Evolutionary conservation across 108 stramenopile species (phyloP).

Genomic region (Pseudonitzschia pungens): DNA sequence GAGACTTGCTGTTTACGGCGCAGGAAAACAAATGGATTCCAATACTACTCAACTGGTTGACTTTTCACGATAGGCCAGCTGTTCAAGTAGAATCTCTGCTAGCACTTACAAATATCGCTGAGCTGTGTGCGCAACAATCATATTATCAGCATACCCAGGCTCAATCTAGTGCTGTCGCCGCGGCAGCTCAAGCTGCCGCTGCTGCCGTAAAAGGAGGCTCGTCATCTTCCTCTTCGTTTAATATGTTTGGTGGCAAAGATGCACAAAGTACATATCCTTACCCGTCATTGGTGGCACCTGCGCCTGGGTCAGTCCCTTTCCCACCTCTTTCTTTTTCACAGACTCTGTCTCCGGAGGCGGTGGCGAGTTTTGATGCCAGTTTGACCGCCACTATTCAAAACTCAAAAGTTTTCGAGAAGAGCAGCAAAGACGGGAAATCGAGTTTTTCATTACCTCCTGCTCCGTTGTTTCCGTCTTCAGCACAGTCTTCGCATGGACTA

Average conservation of each 20-base stretch:
- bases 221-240: constrained; percentile 22
- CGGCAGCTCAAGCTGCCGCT: constrained; percentile 52
- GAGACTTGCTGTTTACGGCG: constrained; percentile 64
- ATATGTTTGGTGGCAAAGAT: constrained; percentile 25
- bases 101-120: constrained; percentile 63
- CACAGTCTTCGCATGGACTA: constrained; percentile 16
- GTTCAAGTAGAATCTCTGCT: constrained; percentile 75
- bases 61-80: constrained; percentile 65
- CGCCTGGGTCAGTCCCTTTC: constrained; percentile 55
- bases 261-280: constrained; percentile 37
- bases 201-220: constrained; percentile 40
- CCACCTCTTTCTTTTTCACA: constrained; percentile 60
- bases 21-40: constrained; percentile 81
- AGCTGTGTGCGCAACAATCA: constrained; percentile 60
- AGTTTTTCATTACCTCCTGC: constrained; percentile 45
- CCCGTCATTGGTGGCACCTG: constrained; percentile 40
- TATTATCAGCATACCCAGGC: constrained; percentile 48
- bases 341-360: constrained; percentile 52
- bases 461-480: constrained; percentile 33
- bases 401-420: constrained; percentile 30
- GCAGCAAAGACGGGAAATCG: constrained; percentile 15
- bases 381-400: constrained; percentile 48
- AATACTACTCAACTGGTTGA: constrained; percentile 71
- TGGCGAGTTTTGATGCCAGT: constrained; percentile 60
- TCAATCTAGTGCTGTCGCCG: constrained; percentile 40